Evolutionary conservation across 306 rosid genomes (phyloP), one percentile per base, ranked within the genome.

Genomic region (Fagus crenata): DNA sequence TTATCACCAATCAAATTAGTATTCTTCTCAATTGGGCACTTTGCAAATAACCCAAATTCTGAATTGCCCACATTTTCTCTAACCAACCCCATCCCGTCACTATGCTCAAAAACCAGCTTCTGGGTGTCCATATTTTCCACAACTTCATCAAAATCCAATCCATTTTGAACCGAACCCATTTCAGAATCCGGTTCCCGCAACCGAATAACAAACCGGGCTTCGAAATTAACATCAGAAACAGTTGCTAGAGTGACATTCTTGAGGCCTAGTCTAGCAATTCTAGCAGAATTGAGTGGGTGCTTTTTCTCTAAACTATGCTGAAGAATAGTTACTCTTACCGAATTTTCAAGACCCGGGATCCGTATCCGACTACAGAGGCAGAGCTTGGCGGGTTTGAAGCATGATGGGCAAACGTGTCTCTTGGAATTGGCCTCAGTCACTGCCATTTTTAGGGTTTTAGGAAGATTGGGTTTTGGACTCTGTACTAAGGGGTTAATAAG

Each of bases 281-380:
- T 88, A 35, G 93, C 78, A 33, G 97, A 94, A 83, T 94, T 94
- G 33, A 94, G 95, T 0, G 96, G 97, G 74, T 94, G 96, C 40
- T 88, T 94, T 68, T 39, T 78, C 89, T 94, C 97, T 11, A 86
- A 56, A 42, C 86, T 80, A 77, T 94, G 98, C 63, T 90, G 96
- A 9, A 92, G 92, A 83, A 94, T 88, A 77, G 90, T 87, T 1
- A 94, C 94, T 9, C 85, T 77, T 2, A 90, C 90, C 37, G 90
- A 84, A 75, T 92, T 94, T 4, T 87, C 84, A 78, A 90, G 75
- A 17, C 74, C 73, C 5, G 89, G 84, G 28, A 71, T 78, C 5
- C 71, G 83, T 80, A 92, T 77, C 76, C 93, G 90, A 74, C 77
- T 78, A 84, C 98, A 94, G 83, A 92, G 89, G 77, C 98, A 94